These are phyloP conservation scores for Zymoseptoria crescenta DNA, from an alignment of 2,329 filamentous ascomycete species.

Conservation along the genomic window DNA sequence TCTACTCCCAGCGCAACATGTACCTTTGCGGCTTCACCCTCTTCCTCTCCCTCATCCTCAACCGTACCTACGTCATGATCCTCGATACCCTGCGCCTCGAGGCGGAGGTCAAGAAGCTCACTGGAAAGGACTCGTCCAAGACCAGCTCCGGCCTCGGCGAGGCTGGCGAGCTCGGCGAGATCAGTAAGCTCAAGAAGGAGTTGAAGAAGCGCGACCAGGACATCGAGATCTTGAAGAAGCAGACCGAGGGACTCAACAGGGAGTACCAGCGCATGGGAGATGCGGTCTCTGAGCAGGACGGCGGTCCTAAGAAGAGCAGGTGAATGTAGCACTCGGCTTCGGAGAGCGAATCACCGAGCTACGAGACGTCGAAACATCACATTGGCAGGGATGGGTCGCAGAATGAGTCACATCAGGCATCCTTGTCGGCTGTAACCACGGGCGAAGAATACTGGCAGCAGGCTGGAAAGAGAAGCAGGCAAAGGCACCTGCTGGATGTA, in stretches of 20 bases:
- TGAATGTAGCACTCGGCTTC: constrained; percentile 21
- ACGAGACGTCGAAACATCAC: not conserved
- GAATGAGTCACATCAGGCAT: not conserved
- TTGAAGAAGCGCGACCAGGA: constrained; percentile 70
- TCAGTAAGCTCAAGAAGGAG: constrained; percentile 59
- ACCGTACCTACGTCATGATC: constrained; percentile 98
- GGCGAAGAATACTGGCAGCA: not conserved
- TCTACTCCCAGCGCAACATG: constrained; percentile 99
- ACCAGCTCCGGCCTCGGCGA: constrained; percentile 66
- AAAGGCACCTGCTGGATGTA: not conserved
- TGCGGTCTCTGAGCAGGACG: constrained; percentile 58
- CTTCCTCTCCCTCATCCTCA: constrained; percentile 96
- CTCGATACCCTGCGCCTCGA: constrained; percentile 85
- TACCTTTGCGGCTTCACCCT: constrained; percentile 99
- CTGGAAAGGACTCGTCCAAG: constrained; percentile 53
- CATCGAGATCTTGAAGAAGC: constrained; percentile 84
- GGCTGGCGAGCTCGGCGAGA: constrained; percentile 67
- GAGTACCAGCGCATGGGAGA: constrained; percentile 85
- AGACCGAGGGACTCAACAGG: constrained; percentile 70
- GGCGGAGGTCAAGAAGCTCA: constrained; percentile 78
- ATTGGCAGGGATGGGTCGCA: not conserved
- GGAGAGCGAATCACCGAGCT: not conserved
- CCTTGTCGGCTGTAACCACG: not conserved
- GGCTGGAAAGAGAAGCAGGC: not conserved
- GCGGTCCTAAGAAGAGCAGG: constrained; percentile 48